Conservation (phyloP, 345 rosid species). For the Arabidopsis thaliana region TAIR10.1 NC_003075.7:13397001-13397500, state of each 20-base stretch:
- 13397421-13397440: constrained; percentile 87
- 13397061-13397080: constrained; percentile 74
- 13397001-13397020: constrained; percentile 77
- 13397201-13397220: constrained; percentile 78
- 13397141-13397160: constrained; percentile 78
- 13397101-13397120: constrained; percentile 72
- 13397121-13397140: constrained; percentile 73
- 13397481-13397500: constrained; percentile 67
- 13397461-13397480: constrained; percentile 61
- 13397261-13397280: constrained; percentile 78
- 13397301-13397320: constrained; percentile 72
- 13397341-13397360: constrained; percentile 81
- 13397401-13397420: constrained; percentile 70
- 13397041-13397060: constrained; percentile 69
- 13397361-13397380: constrained; percentile 77
- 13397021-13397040: constrained; percentile 62
- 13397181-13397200: constrained; percentile 69
- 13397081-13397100: constrained; percentile 61
- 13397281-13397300: constrained; percentile 72
- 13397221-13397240: constrained; percentile 74
- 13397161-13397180: constrained; percentile 57
- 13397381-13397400: constrained; percentile 74
- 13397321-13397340: constrained; percentile 71
- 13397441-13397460: constrained; percentile 65
- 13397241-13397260: constrained; percentile 78